Base-by-base conservation (phyloP, 1,284 basidiomycete species). In the Trichosporon faecale region DNA sequence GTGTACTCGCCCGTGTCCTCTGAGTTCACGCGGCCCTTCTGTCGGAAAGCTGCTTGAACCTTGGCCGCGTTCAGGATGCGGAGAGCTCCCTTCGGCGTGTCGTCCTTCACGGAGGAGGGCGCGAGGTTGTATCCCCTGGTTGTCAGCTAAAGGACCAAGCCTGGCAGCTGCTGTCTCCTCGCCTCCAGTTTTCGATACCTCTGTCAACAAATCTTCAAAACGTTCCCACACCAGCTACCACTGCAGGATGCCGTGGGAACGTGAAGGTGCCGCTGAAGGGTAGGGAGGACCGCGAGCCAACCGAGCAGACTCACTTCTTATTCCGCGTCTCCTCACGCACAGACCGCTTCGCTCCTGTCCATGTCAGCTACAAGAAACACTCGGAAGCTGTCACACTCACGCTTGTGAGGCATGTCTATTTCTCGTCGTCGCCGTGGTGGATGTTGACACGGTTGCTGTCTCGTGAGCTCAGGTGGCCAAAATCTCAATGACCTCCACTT, bases 401-500 rank as follows among this genome's bases (percentile, higher is more conserved):
- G 79, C 73, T 83, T 83, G 69, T 83, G 82, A 65, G 81, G 81
- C 82, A 82, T 83, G 2, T 61, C 73, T 65, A 21, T 18, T 76
- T 75, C 64, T 80, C 77, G 66, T 80, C 77, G 66, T 80, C 18
- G 27, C 31, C 77, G 66, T 77, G 77, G 76, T 77, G 79, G 52
- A 33, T 57, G 61, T 65, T 52, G 12, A 65, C 37, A 33, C 18
- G 7, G 6, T 8, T 18, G 12, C n/a, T 64, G 18, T 52, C 49
- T 61, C 27, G 57, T 61, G 21, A n/a, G 16, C 27, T 3, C 8
- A 25, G 27, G 57, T 61, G 57, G 57, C 57, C 57, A 61, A 61
- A 61, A 61, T 61, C 29, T 31, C 57, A 31, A 21, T 52, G 49
- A 52, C 49, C 49, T 61, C 27, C 57, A 31, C 27, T 16, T 31